phyloP scores from a whole-genome alignment of 495 filamentous ascomycete genomes.

The Penicillium angulare region DNA sequence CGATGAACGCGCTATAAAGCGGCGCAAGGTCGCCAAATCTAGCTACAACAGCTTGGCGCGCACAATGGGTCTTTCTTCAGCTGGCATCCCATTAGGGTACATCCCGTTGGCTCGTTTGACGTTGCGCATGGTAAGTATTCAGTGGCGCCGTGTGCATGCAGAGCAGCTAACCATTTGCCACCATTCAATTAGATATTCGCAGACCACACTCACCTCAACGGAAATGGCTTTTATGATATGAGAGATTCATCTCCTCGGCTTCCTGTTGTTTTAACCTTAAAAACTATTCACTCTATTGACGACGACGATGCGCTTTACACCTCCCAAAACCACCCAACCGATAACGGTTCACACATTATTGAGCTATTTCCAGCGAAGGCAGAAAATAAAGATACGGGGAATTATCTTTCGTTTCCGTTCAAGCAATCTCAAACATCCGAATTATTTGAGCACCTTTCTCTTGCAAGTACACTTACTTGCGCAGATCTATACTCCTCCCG shows the following conservation, averaged over 20 bases:
- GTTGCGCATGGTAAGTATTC: constrained; percentile 32
- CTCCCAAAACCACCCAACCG: not conserved
- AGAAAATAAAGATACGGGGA: not conserved
- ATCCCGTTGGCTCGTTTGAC: constrained; percentile 37
- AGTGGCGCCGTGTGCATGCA: not conserved
- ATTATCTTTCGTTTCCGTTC: constrained; percentile 19
- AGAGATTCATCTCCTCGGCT: constrained; percentile 3
- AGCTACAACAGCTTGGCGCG: constrained; percentile 20
- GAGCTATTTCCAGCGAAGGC: constrained; percentile 12
- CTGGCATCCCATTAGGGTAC: constrained; percentile 29
- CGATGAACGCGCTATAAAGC: constrained; percentile 31
- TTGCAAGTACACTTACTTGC: constrained; percentile 18
- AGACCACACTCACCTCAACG: not conserved
- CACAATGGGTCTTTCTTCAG: constrained; percentile 16
- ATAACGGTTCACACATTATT: constrained; percentile 15
- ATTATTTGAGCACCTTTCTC: constrained; percentile 22
- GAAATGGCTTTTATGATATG: not conserved
- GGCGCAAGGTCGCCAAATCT: constrained; percentile 31
- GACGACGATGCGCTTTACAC: not conserved
- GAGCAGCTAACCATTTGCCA: constrained; percentile 10
- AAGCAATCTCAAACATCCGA: constrained; percentile 14
- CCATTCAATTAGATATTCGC: constrained; percentile 20
- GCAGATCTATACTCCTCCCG: constrained; percentile 27
- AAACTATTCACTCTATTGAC: not conserved
- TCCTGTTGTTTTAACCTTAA: constrained; percentile 15